A percentile compares a stretch with the other conserved stretches of the same genome.
Conservation (phyloP, 768 basidiomycete genomes). For the Mycena olivaceomarginata region DNA sequence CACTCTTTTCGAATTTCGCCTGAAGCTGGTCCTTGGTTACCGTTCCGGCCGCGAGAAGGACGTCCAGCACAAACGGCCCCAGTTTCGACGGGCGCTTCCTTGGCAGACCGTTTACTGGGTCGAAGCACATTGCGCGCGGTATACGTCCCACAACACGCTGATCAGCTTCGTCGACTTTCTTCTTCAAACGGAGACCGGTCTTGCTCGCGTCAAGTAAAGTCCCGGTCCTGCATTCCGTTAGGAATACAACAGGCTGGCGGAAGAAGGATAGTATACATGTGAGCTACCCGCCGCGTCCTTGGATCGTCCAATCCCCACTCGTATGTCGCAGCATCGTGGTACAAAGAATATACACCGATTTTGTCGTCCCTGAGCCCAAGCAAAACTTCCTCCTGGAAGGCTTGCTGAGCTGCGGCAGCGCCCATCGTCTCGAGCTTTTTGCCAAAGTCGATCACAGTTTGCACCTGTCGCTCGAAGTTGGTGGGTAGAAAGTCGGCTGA, state of each 20-base stretch:
- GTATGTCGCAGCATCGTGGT: conserved; percentile 65
- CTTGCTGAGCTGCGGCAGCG: conserved; percentile 4
- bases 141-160: conserved; percentile 45
- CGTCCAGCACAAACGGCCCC: conserved; percentile 29
- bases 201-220: conserved; percentile 71
- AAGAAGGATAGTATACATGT: conserved; percentile 60
- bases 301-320: conserved; percentile 54
- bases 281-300: conserved; percentile 63
- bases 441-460: conserved; percentile 32
- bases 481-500: conserved; percentile 8
- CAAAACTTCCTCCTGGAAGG: conserved; percentile 55
- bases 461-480: conserved; percentile 32
- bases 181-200: conserved; percentile 64
- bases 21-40: not conserved
- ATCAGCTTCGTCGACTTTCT: conserved; percentile 54
- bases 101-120: conserved; percentile 1
- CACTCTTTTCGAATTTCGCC: conserved; percentile 10
- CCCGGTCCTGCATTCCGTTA: conserved; percentile 61
- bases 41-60: conserved; percentile 11
- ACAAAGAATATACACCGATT: conserved; percentile 65
- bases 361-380: conserved; percentile 59
- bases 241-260: not conserved
- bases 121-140: conserved; percentile 18
- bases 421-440: conserved; percentile 1
- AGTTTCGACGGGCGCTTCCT: conserved; percentile 6